Conservation (phyloP, 345 rosid genomes). For the Citrus glauca region DNA sequence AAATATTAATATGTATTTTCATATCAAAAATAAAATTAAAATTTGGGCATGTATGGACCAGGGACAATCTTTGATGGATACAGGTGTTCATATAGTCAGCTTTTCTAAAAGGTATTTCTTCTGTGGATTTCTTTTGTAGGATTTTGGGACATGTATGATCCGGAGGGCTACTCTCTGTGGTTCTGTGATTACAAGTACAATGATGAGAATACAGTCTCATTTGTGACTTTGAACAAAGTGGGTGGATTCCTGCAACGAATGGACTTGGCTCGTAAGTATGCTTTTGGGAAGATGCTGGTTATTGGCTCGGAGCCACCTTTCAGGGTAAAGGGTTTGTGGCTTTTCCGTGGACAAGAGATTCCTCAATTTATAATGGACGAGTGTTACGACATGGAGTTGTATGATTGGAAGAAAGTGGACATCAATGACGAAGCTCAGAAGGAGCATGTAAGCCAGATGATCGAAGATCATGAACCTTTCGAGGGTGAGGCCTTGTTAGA, state of each 20-base stretch:
- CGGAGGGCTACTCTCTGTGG: slow-evolving; percentile 51
- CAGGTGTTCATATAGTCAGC: background rate
- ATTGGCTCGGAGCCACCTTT: slow-evolving; percentile 72
- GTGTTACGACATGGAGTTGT: slow-evolving; percentile 95
- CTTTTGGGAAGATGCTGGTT: slow-evolving; percentile 91
- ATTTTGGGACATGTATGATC: slow-evolving; percentile 18
- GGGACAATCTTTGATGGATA: background rate
- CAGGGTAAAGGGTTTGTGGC: slow-evolving; percentile 95
- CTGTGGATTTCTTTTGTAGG: background rate
- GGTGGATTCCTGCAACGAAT: slow-evolving; percentile 94
- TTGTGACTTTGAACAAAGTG: slow-evolving; percentile 85
- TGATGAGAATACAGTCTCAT: slow-evolving; percentile 88
- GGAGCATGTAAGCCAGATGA: slow-evolving; percentile 93
- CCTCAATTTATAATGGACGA: slow-evolving; percentile 82
- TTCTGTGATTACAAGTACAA: slow-evolving; percentile 95
- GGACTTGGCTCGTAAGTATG: slow-evolving; percentile 91
- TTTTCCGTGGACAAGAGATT: slow-evolving; percentile 85
- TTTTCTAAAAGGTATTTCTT: background rate
- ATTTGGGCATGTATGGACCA: background rate
- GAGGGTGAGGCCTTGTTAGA: slow-evolving; percentile 93
- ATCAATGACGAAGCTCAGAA: slow-evolving; percentile 77
- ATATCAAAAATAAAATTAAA: no score
- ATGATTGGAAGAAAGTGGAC: slow-evolving; percentile 91
- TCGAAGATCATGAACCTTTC: slow-evolving; percentile 85
- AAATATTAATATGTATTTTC: no score